Conservation (phyloP, 371 early-diverging fungal species). For the Mortierella sp. region DNA sequence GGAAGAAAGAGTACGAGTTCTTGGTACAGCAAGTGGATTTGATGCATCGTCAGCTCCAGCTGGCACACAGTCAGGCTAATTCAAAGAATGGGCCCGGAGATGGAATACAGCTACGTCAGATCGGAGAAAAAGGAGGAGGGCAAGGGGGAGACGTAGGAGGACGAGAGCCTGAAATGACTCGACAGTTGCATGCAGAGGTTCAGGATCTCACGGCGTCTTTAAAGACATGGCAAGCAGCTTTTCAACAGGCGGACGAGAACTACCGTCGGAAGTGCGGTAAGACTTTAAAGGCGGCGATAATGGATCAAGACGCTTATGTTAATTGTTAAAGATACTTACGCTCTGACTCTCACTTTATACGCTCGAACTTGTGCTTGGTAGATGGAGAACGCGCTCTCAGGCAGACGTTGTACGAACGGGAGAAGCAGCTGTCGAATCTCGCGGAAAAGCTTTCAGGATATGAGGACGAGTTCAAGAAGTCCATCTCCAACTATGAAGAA, state of each 20-base stretch:
- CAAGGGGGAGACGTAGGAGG: too few relatives aligned
- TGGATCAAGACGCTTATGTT: too few relatives aligned
- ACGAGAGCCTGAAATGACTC: constrained; percentile 20
- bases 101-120: background rate
- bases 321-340: too few relatives aligned
- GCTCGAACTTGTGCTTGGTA: constrained; percentile 5
- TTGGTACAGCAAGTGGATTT: constrained; percentile 50
- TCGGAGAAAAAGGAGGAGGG: too few relatives aligned
- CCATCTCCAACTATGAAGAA: constrained; percentile 27
- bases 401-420: constrained; percentile 40
- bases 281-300: too few relatives aligned
- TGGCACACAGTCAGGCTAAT: constrained; percentile 16
- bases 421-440: constrained; percentile 28
- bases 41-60: constrained; percentile 49
- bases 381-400: constrained; percentile 45
- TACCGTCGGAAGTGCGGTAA: constrained; percentile 51
- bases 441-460: constrained; percentile 34
- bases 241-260: constrained; percentile 34
- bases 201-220: constrained; percentile 40
- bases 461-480: constrained; percentile 29
- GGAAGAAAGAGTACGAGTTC: constrained; percentile 45
- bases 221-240: constrained; percentile 43
- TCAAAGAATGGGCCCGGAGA: background rate
- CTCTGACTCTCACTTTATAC: background rate
- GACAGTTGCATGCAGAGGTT: constrained; percentile 36